Conservation (phyloP, 345 rosid genomes). For the Brassica juncea region DNA sequence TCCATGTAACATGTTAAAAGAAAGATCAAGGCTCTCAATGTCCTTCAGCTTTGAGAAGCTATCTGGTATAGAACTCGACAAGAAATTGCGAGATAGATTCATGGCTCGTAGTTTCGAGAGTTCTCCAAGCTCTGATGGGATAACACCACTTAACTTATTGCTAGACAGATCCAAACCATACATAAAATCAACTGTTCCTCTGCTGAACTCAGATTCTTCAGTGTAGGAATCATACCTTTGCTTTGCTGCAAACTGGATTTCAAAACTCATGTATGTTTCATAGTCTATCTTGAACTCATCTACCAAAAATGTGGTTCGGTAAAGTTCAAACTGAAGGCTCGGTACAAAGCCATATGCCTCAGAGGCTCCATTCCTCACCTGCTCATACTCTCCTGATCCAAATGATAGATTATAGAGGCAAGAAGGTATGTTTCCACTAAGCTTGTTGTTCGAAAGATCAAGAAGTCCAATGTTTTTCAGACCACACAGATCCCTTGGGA, state of each 20-base stretch:
- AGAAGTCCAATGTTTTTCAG: neutral
- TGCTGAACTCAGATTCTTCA: neutral
- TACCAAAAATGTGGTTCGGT: neutral
- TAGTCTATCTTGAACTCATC: neutral
- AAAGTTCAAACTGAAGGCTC: neutral
- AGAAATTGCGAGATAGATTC: neutral
- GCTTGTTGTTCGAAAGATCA: neutral
- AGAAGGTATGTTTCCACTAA: neutral
- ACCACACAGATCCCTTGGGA: neutral
- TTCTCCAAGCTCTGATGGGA: neutral
- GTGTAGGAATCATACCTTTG: neutral
- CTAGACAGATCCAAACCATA: neutral
- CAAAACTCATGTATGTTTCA: neutral
- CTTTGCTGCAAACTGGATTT: neutral
- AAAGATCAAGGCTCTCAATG: too few relatives aligned
- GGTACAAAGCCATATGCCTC: neutral
- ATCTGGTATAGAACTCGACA: neutral
- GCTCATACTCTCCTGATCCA: neutral
- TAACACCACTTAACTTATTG: neutral
- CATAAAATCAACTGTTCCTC: neutral
- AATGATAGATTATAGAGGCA: neutral
- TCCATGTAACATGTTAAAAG: too few relatives aligned
- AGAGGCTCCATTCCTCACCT: neutral
- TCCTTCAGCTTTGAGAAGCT: too few relatives aligned
- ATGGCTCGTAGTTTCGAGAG: neutral